Percentiles rank a stretch among this genome's conserved stretches.
These are phyloP conservation scores for Sphenostylis stenocarpa DNA, from an alignment of 306 rosid species.

Conservation along the genomic window DNA sequence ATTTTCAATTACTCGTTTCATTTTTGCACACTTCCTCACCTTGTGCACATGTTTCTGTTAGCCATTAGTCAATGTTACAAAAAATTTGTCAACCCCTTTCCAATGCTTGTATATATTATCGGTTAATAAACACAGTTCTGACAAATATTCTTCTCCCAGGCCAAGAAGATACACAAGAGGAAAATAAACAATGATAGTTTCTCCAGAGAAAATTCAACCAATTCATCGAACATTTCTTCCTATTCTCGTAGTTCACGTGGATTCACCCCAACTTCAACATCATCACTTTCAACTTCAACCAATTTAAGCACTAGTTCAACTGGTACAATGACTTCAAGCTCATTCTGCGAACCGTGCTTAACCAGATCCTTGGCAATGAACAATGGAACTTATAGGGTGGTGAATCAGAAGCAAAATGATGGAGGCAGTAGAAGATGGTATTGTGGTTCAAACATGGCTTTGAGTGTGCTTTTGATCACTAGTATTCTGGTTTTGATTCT, in stretches of 20 bases:
- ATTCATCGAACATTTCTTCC: constrained; percentile 3
- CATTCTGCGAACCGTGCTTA: neutral
- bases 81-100: neutral
- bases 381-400: neutral
- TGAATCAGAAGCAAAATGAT: neutral
- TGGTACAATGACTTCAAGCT: neutral
- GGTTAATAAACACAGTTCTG: neutral
- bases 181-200: neutral
- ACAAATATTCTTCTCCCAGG: constrained; percentile 21
- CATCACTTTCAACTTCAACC: constrained; percentile 14
- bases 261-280: constrained; percentile 11
- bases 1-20: neutral
- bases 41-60: neutral
- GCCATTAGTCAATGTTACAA: neutral
- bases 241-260: neutral
- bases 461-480: neutral
- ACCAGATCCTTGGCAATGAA: neutral
- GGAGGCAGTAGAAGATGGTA: neutral
- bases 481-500: constrained; percentile 28
- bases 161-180: constrained; percentile 26
- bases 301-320: neutral
- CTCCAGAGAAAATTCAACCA: neutral
- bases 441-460: neutral
- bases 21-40: neutral
- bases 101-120: neutral